Base-by-base conservation (phyloP, 345 rosid genomes). In the Ricinus communis region DNA sequence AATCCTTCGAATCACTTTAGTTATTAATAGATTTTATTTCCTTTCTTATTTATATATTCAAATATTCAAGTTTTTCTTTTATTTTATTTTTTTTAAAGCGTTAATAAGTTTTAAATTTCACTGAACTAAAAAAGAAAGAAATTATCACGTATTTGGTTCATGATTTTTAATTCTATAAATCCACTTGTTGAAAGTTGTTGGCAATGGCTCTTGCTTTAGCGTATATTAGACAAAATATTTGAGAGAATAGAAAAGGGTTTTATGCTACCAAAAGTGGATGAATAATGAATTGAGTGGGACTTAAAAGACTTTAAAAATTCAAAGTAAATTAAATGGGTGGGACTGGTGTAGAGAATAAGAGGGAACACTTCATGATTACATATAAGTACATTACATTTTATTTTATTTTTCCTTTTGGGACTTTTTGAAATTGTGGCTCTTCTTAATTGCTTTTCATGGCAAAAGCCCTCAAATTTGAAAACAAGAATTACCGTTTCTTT, bases 341-440 rank as follows among this genome's bases (percentile, higher is more conserved):
- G 73, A 53, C 69, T 68, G 3, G 12, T 9, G 15, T 13, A 49
- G 54, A 67, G 50, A 31, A 45, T 18, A 14, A 50, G 22, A 59
- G 71, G 67, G 54, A 53, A 43, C 78, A 68, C 49, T 31, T 45
- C 73, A 74, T 74, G 14, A 74, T 74, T 74, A 45, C 63, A 28
- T 43, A 64, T 30, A 28, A 30, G 40, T 54, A 22, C 33, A 54
- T 27, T 21, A 40, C 22, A 63, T 25, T 43, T 62, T 40, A 0
- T 49, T 5, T 2, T 33, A 2, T 2, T 33, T 33, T 2, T 33
- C 6, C 16, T 58, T 58, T 14, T 65, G 21, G 55, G 61, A 57
- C 58, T 73, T 65, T 57, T 15, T 18, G 47, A 36, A 36, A 2
- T 36, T 60, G 47, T 36, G 47, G 65, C 33, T 59, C 24, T 49